Base-by-base conservation (phyloP, 306 rosid genomes). In the Arachis stenosperma region DNA sequence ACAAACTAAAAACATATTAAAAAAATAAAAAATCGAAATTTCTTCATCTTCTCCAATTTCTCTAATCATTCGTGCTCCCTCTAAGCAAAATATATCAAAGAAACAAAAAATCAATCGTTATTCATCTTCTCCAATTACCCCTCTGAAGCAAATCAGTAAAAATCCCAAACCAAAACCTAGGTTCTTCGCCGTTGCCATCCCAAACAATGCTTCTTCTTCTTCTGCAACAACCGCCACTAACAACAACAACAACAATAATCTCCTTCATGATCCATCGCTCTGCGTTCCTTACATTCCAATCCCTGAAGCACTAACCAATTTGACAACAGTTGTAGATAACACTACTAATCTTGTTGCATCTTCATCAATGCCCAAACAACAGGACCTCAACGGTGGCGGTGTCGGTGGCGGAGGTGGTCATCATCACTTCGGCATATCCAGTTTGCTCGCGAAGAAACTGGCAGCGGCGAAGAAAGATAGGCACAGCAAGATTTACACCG, bases 401-500 rank as follows among this genome's bases (percentile, higher is more conserved):
- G 70, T 17, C 17, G 17, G 17, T 17, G 17, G 56, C 14, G 60
- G 50, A 36, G 13, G n/a, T 17, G 17, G 17, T 17, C 17, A 17
- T 54, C 2, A 60, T 60, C 74, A 71, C 69, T 50, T 64, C 61
- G 77, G 70, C n/a, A 56, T 64, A 67, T 73, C 89, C 6, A 59
- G 76, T 73, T 61, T 81, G 60, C 68, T 73, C 17, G 14, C 75
- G 2, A 81, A 78, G 80, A 87, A 80, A 8, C 52, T 81, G 0
- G 37, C 37, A 3, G 37, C 37, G 37, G 36, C 54, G 8, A 94
- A 86, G 86, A 94, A 89, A 73, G 96, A 94, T 14, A 78, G 91
- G 29, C 98, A 94, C 84, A 91, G 96, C 81, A 94, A 94, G 93
- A 94, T 94, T 85, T 79, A 76, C 86, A 94, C 98, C 14, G 86